Base-by-base conservation (phyloP, 371 early-diverging fungal genomes). In the Zopfochytrium polystomum region DNA sequence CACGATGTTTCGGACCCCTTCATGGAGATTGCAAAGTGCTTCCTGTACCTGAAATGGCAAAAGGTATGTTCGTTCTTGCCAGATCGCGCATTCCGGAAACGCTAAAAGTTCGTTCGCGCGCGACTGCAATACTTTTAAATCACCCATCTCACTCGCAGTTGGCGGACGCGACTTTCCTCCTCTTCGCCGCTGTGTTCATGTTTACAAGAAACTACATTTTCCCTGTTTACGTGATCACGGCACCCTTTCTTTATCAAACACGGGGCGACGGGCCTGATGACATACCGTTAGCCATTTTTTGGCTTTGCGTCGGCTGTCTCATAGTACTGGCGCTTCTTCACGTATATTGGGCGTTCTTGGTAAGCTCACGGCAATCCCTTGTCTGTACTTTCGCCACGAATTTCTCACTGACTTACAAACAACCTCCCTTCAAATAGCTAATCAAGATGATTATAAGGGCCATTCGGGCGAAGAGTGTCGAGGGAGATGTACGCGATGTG, bases 1-100 rank as follows among this genome's bases (percentile, higher is more conserved):
- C 87, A 86, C 59, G 85, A 84, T 60, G 30, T 74, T 42, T 59
- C 77, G 31, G 86, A 86, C 73, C 85, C 86, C 6, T 70, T 81
- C 66, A 75, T 86, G 76, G 86, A 86, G 62, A 54, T 76, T 20
- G 83, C 82, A n/a, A 86, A 86, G 59, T 53, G 79, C 31, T 46
- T 48, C 38, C 61, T 79, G 45, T 85, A 86, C 62, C 7, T 74
- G 15, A 71, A 74, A 6, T 53, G 62, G 22, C 58, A 74, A 32
- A 54, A 60, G 72, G 74, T 75, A 44, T 34, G 61, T 31, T 1
- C 18, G 15, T 18, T 11, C 67, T n/a, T 9, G 22, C 1, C 42
- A 23, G 6, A 20, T 15, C 9, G 3, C 33, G 48, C 25, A 20
- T 47, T 11, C 23, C 23, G n/a, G 13, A 11, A n/a, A 1, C 26